These are phyloP conservation scores for Dryadomyces quercivorus DNA, from an alignment of 2,329 filamentous ascomycete species.

Conservation along the genomic window DNA sequence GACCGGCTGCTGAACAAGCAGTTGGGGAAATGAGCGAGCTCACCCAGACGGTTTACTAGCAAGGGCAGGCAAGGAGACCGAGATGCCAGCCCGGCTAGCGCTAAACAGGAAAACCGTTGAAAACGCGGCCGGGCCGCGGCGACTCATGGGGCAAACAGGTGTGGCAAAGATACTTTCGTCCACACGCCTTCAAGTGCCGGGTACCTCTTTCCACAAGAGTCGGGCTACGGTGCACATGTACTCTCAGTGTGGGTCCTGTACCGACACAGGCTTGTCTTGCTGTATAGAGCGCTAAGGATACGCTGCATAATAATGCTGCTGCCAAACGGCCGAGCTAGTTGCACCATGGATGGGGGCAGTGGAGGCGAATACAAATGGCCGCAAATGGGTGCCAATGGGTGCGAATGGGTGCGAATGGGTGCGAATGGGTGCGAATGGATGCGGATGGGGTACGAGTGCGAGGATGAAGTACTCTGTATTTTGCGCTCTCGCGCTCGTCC, in stretches of 20 bases:
- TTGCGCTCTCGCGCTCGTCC: neutral
- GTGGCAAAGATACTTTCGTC: neutral
- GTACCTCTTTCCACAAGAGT: neutral
- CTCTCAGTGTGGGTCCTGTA: neutral
- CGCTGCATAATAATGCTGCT: neutral
- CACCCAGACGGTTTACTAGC: too few relatives aligned
- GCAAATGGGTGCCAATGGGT: neutral
- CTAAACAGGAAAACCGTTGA: constrained; percentile 10
- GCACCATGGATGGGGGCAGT: neutral
- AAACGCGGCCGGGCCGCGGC: constrained; percentile 8
- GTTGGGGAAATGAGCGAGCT: too few relatives aligned
- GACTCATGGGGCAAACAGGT: constrained; percentile 1
- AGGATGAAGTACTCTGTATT: neutral
- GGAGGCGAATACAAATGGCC: too few relatives aligned
- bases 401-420: too few relatives aligned
- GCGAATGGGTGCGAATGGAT: neutral
- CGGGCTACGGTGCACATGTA: neutral
- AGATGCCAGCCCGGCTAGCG: neutral
- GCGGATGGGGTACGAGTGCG: too few relatives aligned
- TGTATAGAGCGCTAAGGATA: neutral
- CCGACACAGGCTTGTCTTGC: neutral
- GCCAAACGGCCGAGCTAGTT: neutral
- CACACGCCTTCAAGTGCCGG: neutral
- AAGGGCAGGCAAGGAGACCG: too few relatives aligned
- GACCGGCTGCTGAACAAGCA: too few relatives aligned